Conservation (phyloP, 2,329 filamentous ascomycete species). For the Scytalidium lignicola region DNA sequence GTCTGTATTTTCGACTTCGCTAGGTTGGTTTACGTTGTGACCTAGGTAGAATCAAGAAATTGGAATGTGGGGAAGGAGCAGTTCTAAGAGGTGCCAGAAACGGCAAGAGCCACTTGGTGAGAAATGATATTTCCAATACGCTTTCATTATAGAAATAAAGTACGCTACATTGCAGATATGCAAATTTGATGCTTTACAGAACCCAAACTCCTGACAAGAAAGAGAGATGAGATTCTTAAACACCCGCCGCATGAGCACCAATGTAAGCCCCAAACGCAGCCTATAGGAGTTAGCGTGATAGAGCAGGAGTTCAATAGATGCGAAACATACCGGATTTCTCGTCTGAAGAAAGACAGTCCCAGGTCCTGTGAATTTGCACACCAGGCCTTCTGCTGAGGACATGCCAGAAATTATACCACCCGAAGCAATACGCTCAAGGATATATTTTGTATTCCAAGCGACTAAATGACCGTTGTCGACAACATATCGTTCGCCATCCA, state of each 20-base stretch:
- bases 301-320: not conserved
- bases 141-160: not conserved
- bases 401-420: conserved; percentile 90
- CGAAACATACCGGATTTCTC: conserved; percentile 65
- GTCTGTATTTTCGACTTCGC: too few species aligned
- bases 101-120: too few species aligned
- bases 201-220: not conserved
- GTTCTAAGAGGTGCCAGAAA: too few species aligned
- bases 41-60: too few species aligned
- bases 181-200: not conserved
- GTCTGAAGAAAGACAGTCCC: conserved; percentile 93
- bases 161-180: not conserved
- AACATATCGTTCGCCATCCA: conserved; percentile 77
- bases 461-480: conserved; percentile 92
- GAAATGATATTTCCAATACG: not conserved
- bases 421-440: conserved; percentile 82
- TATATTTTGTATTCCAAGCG: conserved; percentile 94
- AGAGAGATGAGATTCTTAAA: conserved; percentile 5
- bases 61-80: too few species aligned
- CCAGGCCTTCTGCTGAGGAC: conserved; percentile 77
- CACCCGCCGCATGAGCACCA: conserved; percentile 19
- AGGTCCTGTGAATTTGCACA: conserved; percentile 90
- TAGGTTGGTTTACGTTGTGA: too few species aligned
- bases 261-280: conserved; percentile 24
- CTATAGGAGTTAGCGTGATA: conserved; percentile 7